These are phyloP conservation scores for Leptomonas pyrrhocoris DNA, from an alignment of 208 protist genomes.

Conservation along the genomic window DNA sequence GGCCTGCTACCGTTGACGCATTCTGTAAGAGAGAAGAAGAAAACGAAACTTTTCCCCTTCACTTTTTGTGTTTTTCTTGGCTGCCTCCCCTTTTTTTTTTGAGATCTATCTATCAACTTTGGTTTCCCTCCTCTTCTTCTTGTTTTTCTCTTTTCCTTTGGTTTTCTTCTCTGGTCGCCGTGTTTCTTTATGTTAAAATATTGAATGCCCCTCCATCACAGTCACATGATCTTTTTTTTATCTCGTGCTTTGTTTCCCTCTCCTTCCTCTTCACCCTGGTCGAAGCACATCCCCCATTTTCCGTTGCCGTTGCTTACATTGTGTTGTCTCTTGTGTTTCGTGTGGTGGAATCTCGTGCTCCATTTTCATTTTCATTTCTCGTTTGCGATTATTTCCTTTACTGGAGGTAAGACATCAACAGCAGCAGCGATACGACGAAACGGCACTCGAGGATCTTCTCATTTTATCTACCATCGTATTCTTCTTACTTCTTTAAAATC, in stretches of 20 bases:
- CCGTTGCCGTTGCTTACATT: no score
- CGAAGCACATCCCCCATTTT: no score
- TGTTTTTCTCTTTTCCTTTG: slow-evolving; percentile 19
- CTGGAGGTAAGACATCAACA: no score
- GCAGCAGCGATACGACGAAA: no score
- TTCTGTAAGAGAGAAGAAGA: no score
- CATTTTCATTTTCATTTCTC: slow-evolving; percentile 1
- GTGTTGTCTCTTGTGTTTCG: no score
- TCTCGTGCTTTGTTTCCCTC: not conserved
- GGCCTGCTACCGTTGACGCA: no score
- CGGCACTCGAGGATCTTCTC: no score
- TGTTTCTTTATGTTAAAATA: slow-evolving; percentile 2
- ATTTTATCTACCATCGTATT: no score
- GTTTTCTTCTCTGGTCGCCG: slow-evolving; percentile 21
- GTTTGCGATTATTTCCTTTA: slow-evolving; percentile 7
- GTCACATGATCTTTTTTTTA: no score
- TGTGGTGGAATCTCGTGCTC: no score
- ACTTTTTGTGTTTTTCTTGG: not conserved
- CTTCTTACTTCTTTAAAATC: no score
- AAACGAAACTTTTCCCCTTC: not conserved
- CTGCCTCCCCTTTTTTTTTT: not conserved
- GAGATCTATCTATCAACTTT: slow-evolving; percentile 23
- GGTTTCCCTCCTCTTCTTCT: slow-evolving; percentile 7
- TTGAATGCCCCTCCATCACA: not conserved
- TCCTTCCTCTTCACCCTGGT: slow-evolving; percentile 26